Base-by-base conservation (phyloP, 1,284 basidiomycete genomes). In the Pseudozyma hubeiensis region DNA sequence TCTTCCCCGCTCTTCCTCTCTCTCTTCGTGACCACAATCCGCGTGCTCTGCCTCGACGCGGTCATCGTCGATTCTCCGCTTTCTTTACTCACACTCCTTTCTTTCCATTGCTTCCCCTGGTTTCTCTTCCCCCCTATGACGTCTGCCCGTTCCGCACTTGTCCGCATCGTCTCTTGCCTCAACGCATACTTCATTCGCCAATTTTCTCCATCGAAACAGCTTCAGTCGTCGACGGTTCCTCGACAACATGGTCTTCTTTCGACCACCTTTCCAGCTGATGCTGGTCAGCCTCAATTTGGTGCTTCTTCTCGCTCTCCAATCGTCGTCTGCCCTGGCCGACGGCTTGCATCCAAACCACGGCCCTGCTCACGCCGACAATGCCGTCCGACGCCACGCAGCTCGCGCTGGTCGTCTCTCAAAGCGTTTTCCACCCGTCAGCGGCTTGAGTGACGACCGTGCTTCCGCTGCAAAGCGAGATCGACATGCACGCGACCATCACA, bases 271-370 rank as follows among this genome's bases (percentile, higher is more conserved):
- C 49, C 59, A 60, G 60, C 60, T 69, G 33, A 53, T 69, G 66
- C 56, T 69, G 40, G 60, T 69, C 66, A 69, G 66, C 61, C 47
- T 69, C 30, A 47, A 56, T 9, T 37, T 69, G 3, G 56, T 69
- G 53, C 31, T 63, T 5, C 46, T 68, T 17, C 44, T 63, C 11
- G 55, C 51, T 8, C 52, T 68, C 37, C 51, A 43, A 24, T 39
- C 50, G 3, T 37, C 49, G 1, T 40, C 65, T 3, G 65, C 43
- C 11, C 60, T 59, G 39, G 60, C 65, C 44, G 40, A 63, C 7
- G 47, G 43, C 24, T n/a, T 50, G 33, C 58, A 56, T 10, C 51
- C 45, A 5, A 56, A 63, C 5, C 40, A 41, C 40, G 40, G 40
- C n/a, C 13, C 10, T 16, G 40, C 40, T n/a, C 40, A 5, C 10